A percentile compares a stretch with the other conserved stretches of the same genome.
Evolutionary conservation across 371 early-diverging fungal species (phyloP).

Genomic region (Haplosporangium sp.): DNA sequence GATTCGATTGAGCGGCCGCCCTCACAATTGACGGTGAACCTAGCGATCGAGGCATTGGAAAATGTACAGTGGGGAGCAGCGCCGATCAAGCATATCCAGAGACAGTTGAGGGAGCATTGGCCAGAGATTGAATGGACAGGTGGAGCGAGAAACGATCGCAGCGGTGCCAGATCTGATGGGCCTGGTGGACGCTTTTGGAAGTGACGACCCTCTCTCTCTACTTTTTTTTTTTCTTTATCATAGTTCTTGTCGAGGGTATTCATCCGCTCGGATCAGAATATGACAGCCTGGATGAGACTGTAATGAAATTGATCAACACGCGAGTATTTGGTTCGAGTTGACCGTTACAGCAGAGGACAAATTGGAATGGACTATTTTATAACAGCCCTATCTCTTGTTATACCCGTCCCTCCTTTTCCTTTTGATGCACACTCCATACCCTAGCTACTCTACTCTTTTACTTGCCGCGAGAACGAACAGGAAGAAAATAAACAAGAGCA

Average conservation of each 20-base stretch:
- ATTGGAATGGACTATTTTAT: no score
- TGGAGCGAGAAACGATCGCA: neutral
- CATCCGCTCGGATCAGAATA: slow-evolving; percentile 14
- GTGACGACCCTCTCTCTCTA: neutral
- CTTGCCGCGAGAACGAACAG: no score
- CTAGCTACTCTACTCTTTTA: no score
- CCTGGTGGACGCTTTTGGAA: slow-evolving; percentile 18
- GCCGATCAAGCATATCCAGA: slow-evolving; percentile 33
- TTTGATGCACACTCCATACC: no score
- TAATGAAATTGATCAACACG: slow-evolving; percentile 2
- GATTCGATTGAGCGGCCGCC: slow-evolving; percentile 18
- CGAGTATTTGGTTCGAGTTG: neutral
- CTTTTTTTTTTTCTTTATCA: no score
- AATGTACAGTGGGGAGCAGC: slow-evolving; percentile 49
- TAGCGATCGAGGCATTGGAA: slow-evolving; percentile 38
- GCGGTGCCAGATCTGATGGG: neutral
- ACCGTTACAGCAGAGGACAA: neutral
- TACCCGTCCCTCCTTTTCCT: no score
- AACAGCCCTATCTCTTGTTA: no score
- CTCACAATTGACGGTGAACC: slow-evolving; percentile 12
- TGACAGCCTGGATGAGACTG: slow-evolving; percentile 13
- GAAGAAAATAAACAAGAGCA: no score
- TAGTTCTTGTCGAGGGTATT: neutral
- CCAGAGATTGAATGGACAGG: slow-evolving; percentile 24
- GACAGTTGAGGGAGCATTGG: slow-evolving; percentile 29